These are phyloP conservation scores for Sporothrix globosa DNA, from an alignment of 2,329 filamentous ascomycete species.

Conservation along the genomic window DNA sequence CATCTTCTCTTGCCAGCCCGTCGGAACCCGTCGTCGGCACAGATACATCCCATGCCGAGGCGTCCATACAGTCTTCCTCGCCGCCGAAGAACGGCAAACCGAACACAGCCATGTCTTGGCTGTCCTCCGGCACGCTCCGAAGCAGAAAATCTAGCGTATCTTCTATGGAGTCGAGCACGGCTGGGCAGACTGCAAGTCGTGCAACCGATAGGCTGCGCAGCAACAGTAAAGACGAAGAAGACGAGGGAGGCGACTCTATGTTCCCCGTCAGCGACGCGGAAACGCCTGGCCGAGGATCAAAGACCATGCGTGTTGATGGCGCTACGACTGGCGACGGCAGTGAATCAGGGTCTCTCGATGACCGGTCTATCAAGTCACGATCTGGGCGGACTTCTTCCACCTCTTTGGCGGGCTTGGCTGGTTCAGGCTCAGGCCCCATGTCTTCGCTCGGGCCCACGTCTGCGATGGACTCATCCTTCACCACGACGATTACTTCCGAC, in stretches of 20 bases:
- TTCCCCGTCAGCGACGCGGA: slow-evolving; percentile 25
- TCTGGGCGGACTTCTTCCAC: slow-evolving; percentile 19
- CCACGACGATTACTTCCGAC: slow-evolving; percentile 39
- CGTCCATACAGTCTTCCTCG: slow-evolving; percentile 60
- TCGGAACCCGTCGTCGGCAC: slow-evolving; percentile 69
- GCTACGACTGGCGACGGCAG: not conserved
- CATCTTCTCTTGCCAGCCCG: slow-evolving; percentile 61
- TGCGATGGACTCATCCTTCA: slow-evolving; percentile 6
- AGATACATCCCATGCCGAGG: slow-evolving; percentile 68
- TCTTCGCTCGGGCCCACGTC: not conserved
- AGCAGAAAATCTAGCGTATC: slow-evolving; percentile 45
- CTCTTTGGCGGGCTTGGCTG: not conserved
- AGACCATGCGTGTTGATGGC: not conserved
- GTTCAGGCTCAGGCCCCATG: not conserved
- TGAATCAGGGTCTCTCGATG: not conserved
- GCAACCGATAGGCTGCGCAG: not conserved
- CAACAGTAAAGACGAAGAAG: not conserved
- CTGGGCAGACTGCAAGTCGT: not conserved
- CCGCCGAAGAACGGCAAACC: slow-evolving; percentile 58
- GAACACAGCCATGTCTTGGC: slow-evolving; percentile 68
- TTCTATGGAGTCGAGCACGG: slow-evolving; percentile 14
- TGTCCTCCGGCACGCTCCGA: slow-evolving; percentile 61
- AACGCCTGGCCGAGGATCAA: not conserved
- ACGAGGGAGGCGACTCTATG: not conserved
- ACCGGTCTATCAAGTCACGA: not conserved